phyloP scores from a whole-genome alignment of 2,329 filamentous ascomycete species.

The Amesomyces nigricolor region DNA sequence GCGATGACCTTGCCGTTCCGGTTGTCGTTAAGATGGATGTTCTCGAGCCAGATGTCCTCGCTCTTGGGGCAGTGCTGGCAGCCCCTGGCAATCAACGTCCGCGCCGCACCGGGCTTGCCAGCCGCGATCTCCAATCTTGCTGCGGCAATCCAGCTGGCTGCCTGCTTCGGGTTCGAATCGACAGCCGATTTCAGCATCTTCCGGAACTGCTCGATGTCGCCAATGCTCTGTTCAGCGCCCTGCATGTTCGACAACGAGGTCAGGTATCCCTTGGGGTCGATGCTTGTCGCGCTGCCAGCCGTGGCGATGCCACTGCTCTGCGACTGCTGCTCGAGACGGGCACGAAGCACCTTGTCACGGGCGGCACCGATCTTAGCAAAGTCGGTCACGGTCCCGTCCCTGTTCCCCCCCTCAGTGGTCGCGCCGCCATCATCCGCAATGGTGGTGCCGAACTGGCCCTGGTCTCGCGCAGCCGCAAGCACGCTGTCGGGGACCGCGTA shows the following conservation, averaged over 20 bases:
- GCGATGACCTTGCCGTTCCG: constrained; percentile 95
- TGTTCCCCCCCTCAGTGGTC: constrained; percentile 43
- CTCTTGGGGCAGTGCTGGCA: constrained; percentile 89
- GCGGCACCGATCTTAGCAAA: constrained; percentile 97
- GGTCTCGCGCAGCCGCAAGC: constrained; percentile 75
- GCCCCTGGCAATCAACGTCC: constrained; percentile 80
- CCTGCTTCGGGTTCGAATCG: constrained; percentile 92
- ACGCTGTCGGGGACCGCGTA: constrained; percentile 98
- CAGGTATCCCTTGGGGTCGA: constrained; percentile 93
- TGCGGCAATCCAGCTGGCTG: constrained; percentile 91
- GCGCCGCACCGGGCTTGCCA: constrained; percentile 82
- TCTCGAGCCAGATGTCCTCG: constrained; percentile 94
- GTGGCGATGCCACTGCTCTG: constrained; percentile 61
- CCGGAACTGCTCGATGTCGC: constrained; percentile 90
- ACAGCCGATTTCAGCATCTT: constrained; percentile 93
- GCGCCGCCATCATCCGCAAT: constrained; percentile 69
- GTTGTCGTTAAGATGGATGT: constrained; percentile 85
- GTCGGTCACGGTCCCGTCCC: constrained; percentile 90
- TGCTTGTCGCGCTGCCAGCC: constrained; percentile 78
- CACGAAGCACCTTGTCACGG: constrained; percentile 90
- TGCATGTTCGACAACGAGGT: constrained; percentile 83
- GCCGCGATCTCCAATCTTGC: constrained; percentile 88
- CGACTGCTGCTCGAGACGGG: constrained; percentile 86
- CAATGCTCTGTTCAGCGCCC: constrained; percentile 77
- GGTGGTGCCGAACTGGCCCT: constrained; percentile 77